Conservation (phyloP, 2,329 filamentous ascomycete genomes). For the Aspergillus felis region DNA sequence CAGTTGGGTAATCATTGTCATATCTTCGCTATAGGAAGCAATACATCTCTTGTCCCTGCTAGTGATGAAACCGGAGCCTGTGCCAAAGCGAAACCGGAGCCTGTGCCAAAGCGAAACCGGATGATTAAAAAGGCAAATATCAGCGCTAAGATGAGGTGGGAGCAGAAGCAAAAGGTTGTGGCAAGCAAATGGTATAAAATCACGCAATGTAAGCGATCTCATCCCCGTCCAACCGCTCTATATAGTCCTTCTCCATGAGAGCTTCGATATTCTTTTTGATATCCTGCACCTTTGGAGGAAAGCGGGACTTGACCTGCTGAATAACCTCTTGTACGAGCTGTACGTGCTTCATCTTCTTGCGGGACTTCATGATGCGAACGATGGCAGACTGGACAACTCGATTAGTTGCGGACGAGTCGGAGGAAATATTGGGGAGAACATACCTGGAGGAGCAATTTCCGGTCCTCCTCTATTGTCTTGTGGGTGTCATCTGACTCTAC, state of each 20-base stretch:
- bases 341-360: slow-evolving; percentile 97
- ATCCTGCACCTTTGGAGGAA: slow-evolving; percentile 86
- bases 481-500: slow-evolving; percentile 95
- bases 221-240: slow-evolving; percentile 91
- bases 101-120: neutral
- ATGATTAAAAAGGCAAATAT: slow-evolving; percentile 4
- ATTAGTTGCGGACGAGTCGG: slow-evolving; percentile 6
- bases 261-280: slow-evolving; percentile 99
- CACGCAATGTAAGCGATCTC: slow-evolving; percentile 92
- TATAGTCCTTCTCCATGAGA: slow-evolving; percentile 95
- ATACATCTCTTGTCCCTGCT: neutral
- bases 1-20: slow-evolving; percentile 26
- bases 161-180: slow-evolving; percentile 5
- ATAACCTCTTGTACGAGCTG: slow-evolving; percentile 94
- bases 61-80: neutral
- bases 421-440: slow-evolving; percentile 37
- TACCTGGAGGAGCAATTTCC: slow-evolving; percentile 95
- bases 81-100: neutral
- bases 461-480: slow-evolving; percentile 98
- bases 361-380: slow-evolving; percentile 98
- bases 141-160: slow-evolving; percentile 4
- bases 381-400: slow-evolving; percentile 72
- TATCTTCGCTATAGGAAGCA: slow-evolving; percentile 19
- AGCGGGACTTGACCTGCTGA: slow-evolving; percentile 86
- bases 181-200: slow-evolving; percentile 19